Base-by-base conservation (phyloP, 2,329 filamentous ascomycete species). In the Fusarium scirpi region DNA sequence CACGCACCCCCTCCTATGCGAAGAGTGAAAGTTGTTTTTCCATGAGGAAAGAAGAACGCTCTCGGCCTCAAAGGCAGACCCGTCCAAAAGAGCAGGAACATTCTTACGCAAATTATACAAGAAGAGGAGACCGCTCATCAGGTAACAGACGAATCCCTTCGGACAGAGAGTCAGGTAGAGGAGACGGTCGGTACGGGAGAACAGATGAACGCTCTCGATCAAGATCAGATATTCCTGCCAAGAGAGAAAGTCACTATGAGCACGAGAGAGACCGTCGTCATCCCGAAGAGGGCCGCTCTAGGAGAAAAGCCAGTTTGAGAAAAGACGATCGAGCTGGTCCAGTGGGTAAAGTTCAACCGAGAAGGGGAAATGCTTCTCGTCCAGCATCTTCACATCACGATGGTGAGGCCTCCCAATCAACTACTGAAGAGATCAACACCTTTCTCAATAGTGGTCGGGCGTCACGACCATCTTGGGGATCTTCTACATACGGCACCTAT, bases 401-500 rank as follows among this genome's bases (percentile, higher is more conserved):
- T 16, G 30, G 18, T 47, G 32, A 64, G 15, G 38, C 22, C 29
- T 43, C 51, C 45, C 44, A 24, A 22, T 20, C 43, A 29, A 58
- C 51, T 8, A 66, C 43, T 34, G 47, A 55, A 25, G 65, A 61
- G 18, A 38, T 34, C n/a, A 57, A 62, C 30, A 55, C 51, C 15
- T 51, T 12, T 12, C 18, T 48, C 34, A 58, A 68, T 22, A 43
- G 52, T 12, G 27, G 51, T 3, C 59, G 41, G 52, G 55, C 52
- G 24, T 30, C 46, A 25, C 40, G 29, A 32, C 10, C 44, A 11
- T 27, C 18, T 18, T 44, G 41, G 22, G 47, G 30, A 22, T 20
- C 34, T 6, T 58, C 59, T 25, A 76, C 68, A 1, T 72, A 73
- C 6, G 72, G 72, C 15, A 73, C 73, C 24, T 76, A 74, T 62